Base-by-base conservation (phyloP, 495 filamentous ascomycete genomes). In the Tuber magnatum region DNA sequence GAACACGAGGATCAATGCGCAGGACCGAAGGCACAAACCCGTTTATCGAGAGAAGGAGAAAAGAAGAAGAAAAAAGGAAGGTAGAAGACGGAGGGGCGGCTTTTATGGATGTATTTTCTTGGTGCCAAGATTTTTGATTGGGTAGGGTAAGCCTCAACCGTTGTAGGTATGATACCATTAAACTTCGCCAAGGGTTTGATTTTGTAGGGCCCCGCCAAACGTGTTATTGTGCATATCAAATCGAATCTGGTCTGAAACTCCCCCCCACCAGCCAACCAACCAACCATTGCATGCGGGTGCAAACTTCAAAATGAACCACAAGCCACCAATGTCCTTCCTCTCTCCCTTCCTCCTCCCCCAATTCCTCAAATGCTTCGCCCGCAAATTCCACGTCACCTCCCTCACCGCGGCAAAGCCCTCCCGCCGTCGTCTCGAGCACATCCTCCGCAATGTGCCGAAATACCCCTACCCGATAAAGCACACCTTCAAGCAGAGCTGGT, bases 401-500 rank as follows among this genome's bases (percentile, higher is more conserved):
- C n/a, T 82, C 4, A 77, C 82, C 5, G 40, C 48, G 18, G 84
- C 84, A 46, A 83, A 86, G 39, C 85, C 87, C 69, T 82, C 81
- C 12, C 82, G 81, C 42, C 74, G 83, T 14, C 78, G 82, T 22
- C 82, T 85, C 16, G 65, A 71, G 56, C 73, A 78, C 68, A 77
- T 85, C 70, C 80, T 85, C 43, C 74, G 75, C 24, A 73, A 77
- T 69, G 75, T 91, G 70, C 94, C 95, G 38, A 83, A 87, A 7
- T 99, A 98, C 85, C 95, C 95, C 0, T 92, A 92, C 85, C 92
- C 91, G n/a, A 89, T 90, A n/a, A 86, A 89, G 71, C 86, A 85
- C 71, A 86, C 89, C 78, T 98, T 92, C 89, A 95, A 96, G 84
- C 93, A 97, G 84, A 89, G 90, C 75, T 92, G 97, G 86, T 87